phyloP scores from a whole-genome alignment of 495 filamentous ascomycete genomes.

The Barbatosphaeria neglecta region DNA sequence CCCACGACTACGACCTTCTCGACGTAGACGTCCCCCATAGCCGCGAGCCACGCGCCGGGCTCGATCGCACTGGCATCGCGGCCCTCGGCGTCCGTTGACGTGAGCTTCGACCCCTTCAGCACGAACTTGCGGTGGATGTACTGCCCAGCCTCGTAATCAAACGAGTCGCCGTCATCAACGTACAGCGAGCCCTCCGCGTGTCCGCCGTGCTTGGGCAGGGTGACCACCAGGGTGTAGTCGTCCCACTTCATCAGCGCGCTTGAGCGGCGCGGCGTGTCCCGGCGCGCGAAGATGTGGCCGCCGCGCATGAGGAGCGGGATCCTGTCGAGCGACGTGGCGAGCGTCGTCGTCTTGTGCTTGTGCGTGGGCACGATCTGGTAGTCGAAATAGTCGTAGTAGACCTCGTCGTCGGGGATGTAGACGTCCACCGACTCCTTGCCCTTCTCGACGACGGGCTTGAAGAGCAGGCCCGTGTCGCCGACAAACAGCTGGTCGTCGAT shows the following conservation, averaged over 20 bases:
- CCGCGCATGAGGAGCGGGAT: slow-evolving; percentile 85
- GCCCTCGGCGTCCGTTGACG: slow-evolving; percentile 37
- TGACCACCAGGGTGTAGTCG: slow-evolving; percentile 81
- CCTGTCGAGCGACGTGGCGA: slow-evolving; percentile 69
- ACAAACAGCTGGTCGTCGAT: slow-evolving; percentile 93
- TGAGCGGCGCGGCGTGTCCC: slow-evolving; percentile 75
- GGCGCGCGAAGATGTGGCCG: slow-evolving; percentile 82
- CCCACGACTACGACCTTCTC: slow-evolving; percentile 76
- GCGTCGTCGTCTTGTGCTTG: slow-evolving; percentile 50
- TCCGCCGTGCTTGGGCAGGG: slow-evolving; percentile 54
- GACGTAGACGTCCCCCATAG: slow-evolving; percentile 62
- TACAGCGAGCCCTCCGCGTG: slow-evolving; percentile 72
- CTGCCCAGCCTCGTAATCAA: slow-evolving; percentile 71
- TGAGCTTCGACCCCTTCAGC: slow-evolving; percentile 38
- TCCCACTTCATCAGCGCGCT: slow-evolving; percentile 85
- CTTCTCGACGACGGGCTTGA: slow-evolving; percentile 74
- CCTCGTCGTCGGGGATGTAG: slow-evolving; percentile 74
- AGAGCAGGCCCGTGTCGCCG: slow-evolving; percentile 72
- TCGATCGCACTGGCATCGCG: slow-evolving; percentile 44
- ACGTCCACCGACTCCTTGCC: slow-evolving; percentile 60
- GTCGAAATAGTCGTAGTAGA: slow-evolving; percentile 91
- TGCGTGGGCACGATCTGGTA: slow-evolving; percentile 60
- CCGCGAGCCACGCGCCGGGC: slow-evolving; percentile 62
- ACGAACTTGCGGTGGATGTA: slow-evolving; percentile 78
- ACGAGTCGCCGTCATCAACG: slow-evolving; percentile 87